A percentile compares a stretch with the other conserved stretches of the same genome.
phyloP scores from a whole-genome alignment of 495 filamentous ascomycete species.

The Neurospora sp. region DNA sequence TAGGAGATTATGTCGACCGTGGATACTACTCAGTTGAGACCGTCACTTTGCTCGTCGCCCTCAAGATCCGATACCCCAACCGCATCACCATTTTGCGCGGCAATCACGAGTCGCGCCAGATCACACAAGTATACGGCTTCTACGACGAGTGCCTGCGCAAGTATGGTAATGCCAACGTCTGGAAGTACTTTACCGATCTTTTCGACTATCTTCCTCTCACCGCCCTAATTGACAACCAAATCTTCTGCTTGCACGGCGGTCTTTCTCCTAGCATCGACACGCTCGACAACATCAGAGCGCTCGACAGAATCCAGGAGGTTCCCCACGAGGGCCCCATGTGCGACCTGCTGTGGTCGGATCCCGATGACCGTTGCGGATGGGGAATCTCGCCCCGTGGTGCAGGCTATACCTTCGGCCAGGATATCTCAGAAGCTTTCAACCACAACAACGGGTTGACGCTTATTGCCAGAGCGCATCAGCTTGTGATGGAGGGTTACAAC shows the following conservation, averaged over 20 bases:
- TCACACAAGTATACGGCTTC: constrained; percentile 96
- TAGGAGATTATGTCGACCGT: constrained; percentile 93
- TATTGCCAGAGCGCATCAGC: constrained; percentile 86
- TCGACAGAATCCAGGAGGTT: constrained; percentile 96
- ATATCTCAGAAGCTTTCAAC: constrained; percentile 99
- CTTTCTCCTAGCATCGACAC: constrained; percentile 95
- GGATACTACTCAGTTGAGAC: constrained; percentile 97
- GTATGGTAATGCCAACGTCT: constrained; percentile 97
- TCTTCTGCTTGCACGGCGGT: constrained; percentile 97
- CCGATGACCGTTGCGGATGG: constrained; percentile 97
- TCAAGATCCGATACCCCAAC: constrained; percentile 93
- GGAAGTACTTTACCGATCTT: constrained; percentile 98
- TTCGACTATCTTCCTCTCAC: constrained; percentile 99
- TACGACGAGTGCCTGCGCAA: constrained; percentile 97
- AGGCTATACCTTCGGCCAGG: constrained; percentile 97
- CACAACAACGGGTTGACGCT: constrained; percentile 98
- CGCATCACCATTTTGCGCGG: constrained; percentile 95
- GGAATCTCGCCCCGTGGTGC: constrained; percentile 95
- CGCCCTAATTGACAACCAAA: constrained; percentile 55
- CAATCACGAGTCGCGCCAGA: constrained; percentile 95
- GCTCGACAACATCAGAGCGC: constrained; percentile 90
- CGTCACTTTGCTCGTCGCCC: constrained; percentile 82
- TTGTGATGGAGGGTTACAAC: constrained; percentile 98
- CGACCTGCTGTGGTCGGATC: constrained; percentile 94
- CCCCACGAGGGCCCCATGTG: constrained; percentile 99